phyloP scores from a whole-genome alignment of 2,329 filamentous ascomycete species.

The Meredithiella fracta region DNA sequence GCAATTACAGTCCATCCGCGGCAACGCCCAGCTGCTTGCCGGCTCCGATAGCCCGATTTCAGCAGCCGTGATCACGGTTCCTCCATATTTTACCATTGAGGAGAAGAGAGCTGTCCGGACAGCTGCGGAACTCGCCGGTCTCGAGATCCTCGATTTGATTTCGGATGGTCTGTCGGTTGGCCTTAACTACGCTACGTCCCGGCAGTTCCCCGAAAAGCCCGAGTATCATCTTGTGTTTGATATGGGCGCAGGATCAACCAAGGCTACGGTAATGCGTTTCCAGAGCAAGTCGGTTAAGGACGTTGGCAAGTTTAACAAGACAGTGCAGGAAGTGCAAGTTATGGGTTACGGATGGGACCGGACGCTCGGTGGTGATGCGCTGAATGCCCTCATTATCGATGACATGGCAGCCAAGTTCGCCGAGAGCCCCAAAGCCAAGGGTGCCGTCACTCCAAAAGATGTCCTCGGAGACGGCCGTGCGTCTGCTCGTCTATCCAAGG shows the following conservation, averaged over 20 bases:
- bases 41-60: constrained; percentile 58
- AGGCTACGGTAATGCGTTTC: constrained; percentile 77
- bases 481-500: constrained; percentile 81
- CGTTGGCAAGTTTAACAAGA: constrained; percentile 86
- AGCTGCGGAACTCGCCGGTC: constrained; percentile 72
- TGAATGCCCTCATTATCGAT: constrained; percentile 77
- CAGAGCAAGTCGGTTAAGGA: constrained; percentile 84
- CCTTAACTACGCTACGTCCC: constrained; percentile 82
- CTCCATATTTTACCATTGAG: constrained; percentile 75
- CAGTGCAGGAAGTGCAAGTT: constrained; percentile 84
- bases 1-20: constrained; percentile 81
- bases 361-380: constrained; percentile 71
- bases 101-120: constrained; percentile 76
- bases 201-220: constrained; percentile 77
- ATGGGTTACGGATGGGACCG: constrained; percentile 77
- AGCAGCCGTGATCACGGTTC: constrained; percentile 77
- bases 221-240: constrained; percentile 92
- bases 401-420: constrained; percentile 74
- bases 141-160: constrained; percentile 71
- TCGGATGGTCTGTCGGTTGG: constrained; percentile 86
- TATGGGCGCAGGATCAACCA: constrained; percentile 92
- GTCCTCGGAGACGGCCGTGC: constrained; percentile 66
- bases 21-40: constrained; percentile 72
- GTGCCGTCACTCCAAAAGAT: constrained; percentile 41
- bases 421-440: constrained; percentile 50